Evolutionary conservation across 2,329 filamentous ascomycete genomes (phyloP).

Genomic region (Penicillium expansum): DNA sequence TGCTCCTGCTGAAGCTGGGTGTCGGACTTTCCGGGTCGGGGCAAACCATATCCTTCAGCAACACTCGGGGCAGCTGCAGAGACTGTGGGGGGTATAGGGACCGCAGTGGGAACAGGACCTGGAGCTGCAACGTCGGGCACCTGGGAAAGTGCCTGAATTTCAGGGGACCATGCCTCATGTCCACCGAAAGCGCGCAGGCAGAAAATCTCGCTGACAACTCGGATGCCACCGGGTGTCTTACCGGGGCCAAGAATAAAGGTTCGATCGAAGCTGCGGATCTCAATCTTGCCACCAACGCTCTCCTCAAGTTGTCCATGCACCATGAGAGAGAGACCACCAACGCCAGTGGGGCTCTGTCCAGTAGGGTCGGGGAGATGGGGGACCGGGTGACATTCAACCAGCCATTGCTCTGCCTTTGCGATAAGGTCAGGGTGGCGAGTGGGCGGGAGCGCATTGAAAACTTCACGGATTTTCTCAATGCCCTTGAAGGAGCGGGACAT

Average conservation of each 20-base stretch:
- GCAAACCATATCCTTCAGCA: conserved; percentile 40
- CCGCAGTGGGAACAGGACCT: conserved; percentile 7
- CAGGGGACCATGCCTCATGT: conserved; percentile 50
- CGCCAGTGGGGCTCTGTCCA: conserved; percentile 61
- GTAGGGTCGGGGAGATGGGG: conserved; percentile 68
- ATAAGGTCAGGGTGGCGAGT: conserved; percentile 73
- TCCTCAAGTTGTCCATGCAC: conserved; percentile 87
- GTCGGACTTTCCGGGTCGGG: conserved; percentile 45
- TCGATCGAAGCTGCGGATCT: conserved; percentile 74
- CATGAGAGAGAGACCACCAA: conserved; percentile 73
- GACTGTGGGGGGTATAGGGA: conserved; percentile 15
- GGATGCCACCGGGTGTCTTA: conserved; percentile 61
- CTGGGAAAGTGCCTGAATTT: conserved; percentile 33
- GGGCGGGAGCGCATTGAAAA: conserved; percentile 68
- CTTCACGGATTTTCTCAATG: conserved; percentile 60
- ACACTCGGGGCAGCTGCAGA: conserved; percentile 25
- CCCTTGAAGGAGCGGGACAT: conserved; percentile 67
- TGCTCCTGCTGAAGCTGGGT: conserved; percentile 64
- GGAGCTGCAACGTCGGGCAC: conserved; percentile 22
- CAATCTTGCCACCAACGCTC: conserved; percentile 57
- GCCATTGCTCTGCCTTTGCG: conserved; percentile 67
- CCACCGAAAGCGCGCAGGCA: conserved; percentile 67
- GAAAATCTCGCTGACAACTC: conserved; percentile 77
- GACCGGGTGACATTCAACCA: conserved; percentile 76
- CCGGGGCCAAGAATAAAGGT: conserved; percentile 77